These are phyloP conservation scores for Kodamaea nitidulidarum DNA, from an alignment of 805 yeast species.

Conservation along the genomic window DNA sequence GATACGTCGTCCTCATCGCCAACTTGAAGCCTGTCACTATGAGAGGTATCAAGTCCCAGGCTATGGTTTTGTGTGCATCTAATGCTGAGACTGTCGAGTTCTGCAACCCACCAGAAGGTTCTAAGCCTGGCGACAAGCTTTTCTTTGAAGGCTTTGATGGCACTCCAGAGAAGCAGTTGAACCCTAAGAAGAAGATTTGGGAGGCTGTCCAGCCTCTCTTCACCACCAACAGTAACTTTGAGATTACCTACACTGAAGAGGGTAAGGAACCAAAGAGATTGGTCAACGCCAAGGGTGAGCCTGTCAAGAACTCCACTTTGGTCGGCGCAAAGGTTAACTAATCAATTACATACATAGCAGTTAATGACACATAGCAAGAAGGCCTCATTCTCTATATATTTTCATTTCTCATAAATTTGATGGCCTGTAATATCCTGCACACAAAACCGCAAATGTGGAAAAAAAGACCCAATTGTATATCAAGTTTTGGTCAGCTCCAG, in stretches of 20 bases:
- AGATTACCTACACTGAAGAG: conserved; percentile 77
- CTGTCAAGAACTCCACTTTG: conserved; percentile 68
- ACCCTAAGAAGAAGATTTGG: conserved; percentile 98
- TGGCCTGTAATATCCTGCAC: background rate
- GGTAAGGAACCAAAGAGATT: conserved; percentile 71
- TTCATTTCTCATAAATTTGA: no score
- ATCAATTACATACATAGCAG: no score
- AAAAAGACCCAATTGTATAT: conserved; percentile 3
- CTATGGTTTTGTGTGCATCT: conserved; percentile 96
- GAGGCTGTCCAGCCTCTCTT: conserved; percentile 91
- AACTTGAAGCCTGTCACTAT: conserved; percentile 96
- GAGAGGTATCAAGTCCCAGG: conserved; percentile 95
- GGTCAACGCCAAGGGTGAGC: conserved; percentile 75
- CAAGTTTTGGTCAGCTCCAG: background rate
- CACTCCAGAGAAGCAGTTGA: conserved; percentile 84
- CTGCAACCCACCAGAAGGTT: conserved; percentile 89
- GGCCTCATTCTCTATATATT: no score
- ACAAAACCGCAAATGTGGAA: background rate
- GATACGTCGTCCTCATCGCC: conserved; percentile 86
- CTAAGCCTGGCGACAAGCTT: conserved; percentile 93
- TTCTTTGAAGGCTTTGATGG: conserved; percentile 91
- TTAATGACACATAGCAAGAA: no score
- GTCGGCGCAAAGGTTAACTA: conserved; percentile 78
- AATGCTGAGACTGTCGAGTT: conserved; percentile 75
- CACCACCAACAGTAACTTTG: conserved; percentile 69